Base-by-base conservation (phyloP, 2,329 filamentous ascomycete species). In the Pyricularia grisea region DNA sequence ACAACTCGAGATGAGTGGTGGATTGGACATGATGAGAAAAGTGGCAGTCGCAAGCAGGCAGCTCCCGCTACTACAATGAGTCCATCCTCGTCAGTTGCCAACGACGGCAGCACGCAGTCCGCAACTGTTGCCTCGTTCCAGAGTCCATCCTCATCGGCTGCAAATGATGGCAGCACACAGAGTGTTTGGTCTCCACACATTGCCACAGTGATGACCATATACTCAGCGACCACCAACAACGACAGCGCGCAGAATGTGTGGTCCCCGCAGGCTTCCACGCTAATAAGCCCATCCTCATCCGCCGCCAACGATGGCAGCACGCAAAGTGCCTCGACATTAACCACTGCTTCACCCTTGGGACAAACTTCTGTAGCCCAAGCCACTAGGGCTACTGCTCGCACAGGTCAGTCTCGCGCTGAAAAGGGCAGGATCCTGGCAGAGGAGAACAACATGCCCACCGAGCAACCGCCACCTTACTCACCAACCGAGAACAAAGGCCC, bases 381-480 rank as follows among this genome's bases (percentile, higher is more conserved):
- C 20, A n/a, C 14, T 11, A 64, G 65, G 36, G 65, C 58, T 25
- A 66, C 50, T 14, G 17, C 55, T 2, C 55, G 66, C 23, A 31
- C 63, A 36, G 67, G 66, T 1, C 75, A 77, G 66, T 73, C 74
- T 20, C 71, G 74, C 68, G 68, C 75, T 20, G 79, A 82, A 69
- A 84, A 83, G 72, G 76, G 78, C 1, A 75, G 70, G n/a, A 77
- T 79, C 20, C 69, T 81, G n/a, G 71, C 77, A 23, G 79, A 81
- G 20, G 79, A 81, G 50, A 77, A 78, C 58, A 72, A 74, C 10
- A 71, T 73, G 3, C 72, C 77, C 6, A 74, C 72, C 10, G 82
- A 85, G 25, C 75, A 81, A 33, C 85, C 87, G 2, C 86, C 87
- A 0, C 85, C 87, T 1, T 88, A 89, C 71, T 81, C 84, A 0